Evolutionary conservation across 371 early-diverging fungal species (phyloP).

Genomic region (Phascolomyces articulosus): DNA sequence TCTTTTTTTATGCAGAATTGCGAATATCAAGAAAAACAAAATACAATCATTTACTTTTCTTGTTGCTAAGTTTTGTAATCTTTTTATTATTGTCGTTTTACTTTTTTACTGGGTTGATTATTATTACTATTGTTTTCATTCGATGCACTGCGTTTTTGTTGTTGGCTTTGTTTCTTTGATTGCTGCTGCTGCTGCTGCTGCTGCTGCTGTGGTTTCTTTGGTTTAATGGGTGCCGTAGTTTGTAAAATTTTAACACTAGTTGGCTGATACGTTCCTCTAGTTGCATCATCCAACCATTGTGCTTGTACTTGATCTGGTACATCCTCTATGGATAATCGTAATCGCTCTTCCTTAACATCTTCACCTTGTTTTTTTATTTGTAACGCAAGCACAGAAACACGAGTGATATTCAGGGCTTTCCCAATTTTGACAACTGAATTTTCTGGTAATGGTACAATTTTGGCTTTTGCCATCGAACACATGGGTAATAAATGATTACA

Average conservation of each 20-base stretch:
- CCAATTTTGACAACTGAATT: slow-evolving; percentile 24
- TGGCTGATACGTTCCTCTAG: slow-evolving; percentile 7
- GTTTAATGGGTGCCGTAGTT: slow-evolving; percentile 29
- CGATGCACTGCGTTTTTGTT: background rate
- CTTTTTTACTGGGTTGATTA: background rate
- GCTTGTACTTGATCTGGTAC: slow-evolving; percentile 26
- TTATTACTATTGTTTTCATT: background rate
- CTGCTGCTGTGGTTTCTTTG: slow-evolving; percentile 1
- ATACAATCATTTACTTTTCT: background rate
- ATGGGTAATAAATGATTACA: slow-evolving; percentile 38
- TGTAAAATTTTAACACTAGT: slow-evolving; percentile 29
- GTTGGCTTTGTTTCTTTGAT: background rate
- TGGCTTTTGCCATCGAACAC: slow-evolving; percentile 33
- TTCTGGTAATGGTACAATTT: slow-evolving; percentile 32
- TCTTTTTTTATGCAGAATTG: too few relatives aligned
- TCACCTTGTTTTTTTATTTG: slow-evolving; percentile 22
- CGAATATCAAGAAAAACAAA: too few relatives aligned
- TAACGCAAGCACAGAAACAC: slow-evolving; percentile 24
- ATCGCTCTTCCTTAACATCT: slow-evolving; percentile 22
- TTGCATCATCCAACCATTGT: slow-evolving; percentile 28
- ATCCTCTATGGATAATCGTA: slow-evolving; percentile 27
- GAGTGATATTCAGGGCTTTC: slow-evolving; percentile 22
- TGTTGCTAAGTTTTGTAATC: background rate
- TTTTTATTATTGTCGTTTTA: background rate
- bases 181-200: slow-evolving; percentile 3